phyloP scores from a whole-genome alignment of 1,284 basidiomycete species.

The Puccinia triticina region DNA sequence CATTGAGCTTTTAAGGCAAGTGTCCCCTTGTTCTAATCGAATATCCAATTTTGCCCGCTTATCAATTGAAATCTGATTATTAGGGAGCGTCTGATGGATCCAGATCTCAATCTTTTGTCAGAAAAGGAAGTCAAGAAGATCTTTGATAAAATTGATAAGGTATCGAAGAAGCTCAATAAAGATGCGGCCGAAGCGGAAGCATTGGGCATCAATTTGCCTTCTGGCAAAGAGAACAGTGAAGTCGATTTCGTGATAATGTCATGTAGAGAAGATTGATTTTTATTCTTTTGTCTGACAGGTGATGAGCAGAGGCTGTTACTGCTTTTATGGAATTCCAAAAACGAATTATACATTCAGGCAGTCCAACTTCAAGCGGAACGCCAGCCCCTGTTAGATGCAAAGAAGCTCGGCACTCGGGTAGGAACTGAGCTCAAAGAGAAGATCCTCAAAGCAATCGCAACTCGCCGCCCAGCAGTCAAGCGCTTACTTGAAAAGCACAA shows the following conservation, averaged over 20 bases:
- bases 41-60: background rate
- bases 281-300: background rate
- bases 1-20: background rate
- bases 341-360: background rate
- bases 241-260: background rate
- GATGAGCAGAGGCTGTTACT: background rate
- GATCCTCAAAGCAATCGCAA: background rate
- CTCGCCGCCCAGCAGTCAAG: background rate
- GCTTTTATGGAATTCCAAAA: background rate
- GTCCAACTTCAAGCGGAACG: background rate
- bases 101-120: background rate
- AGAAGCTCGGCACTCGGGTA: background rate
- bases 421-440: slow-evolving; percentile 6
- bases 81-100: background rate
- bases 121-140: background rate
- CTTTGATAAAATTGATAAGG: background rate
- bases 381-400: background rate
- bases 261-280: background rate
- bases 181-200: background rate
- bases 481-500: background rate
- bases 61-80: background rate
- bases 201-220: background rate
- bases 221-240: background rate
- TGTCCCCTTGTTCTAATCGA: no score
- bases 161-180: background rate